Percentiles rank a stretch among this genome's conserved stretches.
Conservation (phyloP, 306 rosid genomes). For the Prunus dulcis region DNA sequence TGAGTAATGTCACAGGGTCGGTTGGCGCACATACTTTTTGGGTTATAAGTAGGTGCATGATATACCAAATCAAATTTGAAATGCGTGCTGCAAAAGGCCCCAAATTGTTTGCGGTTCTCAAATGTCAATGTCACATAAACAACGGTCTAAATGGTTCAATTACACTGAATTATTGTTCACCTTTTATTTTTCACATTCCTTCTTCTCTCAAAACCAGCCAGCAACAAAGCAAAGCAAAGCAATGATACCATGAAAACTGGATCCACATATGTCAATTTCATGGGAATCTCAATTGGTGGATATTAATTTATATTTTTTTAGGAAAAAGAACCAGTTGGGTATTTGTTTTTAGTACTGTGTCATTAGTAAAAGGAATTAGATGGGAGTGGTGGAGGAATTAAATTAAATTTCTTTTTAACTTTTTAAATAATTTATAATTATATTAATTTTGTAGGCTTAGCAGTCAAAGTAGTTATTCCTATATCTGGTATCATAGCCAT, state of each 20-base stretch:
- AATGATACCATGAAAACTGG: conserved; percentile 30
- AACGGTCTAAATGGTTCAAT: not conserved
- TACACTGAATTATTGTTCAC: not conserved
- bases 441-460: not conserved
- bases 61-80: not conserved
- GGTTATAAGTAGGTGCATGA: not conserved
- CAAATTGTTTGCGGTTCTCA: not conserved
- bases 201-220: conserved; percentile 28
- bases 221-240: conserved; percentile 24
- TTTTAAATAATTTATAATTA: not conserved
- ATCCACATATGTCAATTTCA: conserved; percentile 23
- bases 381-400: not conserved
- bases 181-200: conserved; percentile 10
- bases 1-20: not conserved
- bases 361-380: not conserved
- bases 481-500: not conserved
- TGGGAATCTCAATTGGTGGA: conserved; percentile 46
- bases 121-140: not conserved
- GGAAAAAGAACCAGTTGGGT: conserved; percentile 4
- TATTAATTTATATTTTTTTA: conserved; percentile 20
- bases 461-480: not conserved
- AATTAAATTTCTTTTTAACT: not conserved
- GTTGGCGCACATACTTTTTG: not conserved
- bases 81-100: not conserved
- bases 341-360: not conserved